Percentiles rank a stretch among this genome's conserved stretches.
Evolutionary conservation across 805 yeast genomes (phyloP).

Genomic region (Saccharomycopsis javanensis): DNA sequence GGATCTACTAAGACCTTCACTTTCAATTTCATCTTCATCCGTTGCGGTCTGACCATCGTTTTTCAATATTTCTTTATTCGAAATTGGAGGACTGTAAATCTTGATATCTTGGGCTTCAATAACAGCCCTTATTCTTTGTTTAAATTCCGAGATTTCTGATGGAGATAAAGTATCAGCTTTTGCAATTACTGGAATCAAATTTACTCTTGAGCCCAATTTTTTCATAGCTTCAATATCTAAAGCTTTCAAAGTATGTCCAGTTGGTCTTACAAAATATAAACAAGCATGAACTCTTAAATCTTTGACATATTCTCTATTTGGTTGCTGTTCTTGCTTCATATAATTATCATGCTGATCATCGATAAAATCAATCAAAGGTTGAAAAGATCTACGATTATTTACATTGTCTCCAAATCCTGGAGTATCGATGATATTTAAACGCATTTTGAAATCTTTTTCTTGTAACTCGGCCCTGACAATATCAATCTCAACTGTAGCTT

Average conservation of each 20-base stretch:
- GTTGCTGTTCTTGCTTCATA: constrained; percentile 93
- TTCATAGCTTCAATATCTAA: constrained; percentile 85
- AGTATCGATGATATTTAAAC: constrained; percentile 78
- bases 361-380: constrained; percentile 75
- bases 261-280: constrained; percentile 91
- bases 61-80: background rate
- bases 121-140: constrained; percentile 67
- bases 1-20: constrained; percentile 47
- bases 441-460: constrained; percentile 71
- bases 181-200: constrained; percentile 82
- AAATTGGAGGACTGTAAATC: constrained; percentile 73
- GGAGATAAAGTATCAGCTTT: constrained; percentile 80
- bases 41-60: constrained; percentile 31
- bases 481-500: constrained; percentile 69
- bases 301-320: constrained; percentile 51
- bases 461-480: constrained; percentile 71
- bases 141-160: constrained; percentile 57
- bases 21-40: constrained; percentile 69
- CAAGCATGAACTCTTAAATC: constrained; percentile 88
- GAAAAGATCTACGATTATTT: constrained; percentile 79
- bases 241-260: constrained; percentile 88
- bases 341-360: constrained; percentile 84
- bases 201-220: constrained; percentile 67
- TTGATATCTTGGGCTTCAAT: constrained; percentile 78
- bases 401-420: constrained; percentile 93